Base-by-base conservation (phyloP, 23 red algal genomes). In the Gracilaria gracilis region DNA sequence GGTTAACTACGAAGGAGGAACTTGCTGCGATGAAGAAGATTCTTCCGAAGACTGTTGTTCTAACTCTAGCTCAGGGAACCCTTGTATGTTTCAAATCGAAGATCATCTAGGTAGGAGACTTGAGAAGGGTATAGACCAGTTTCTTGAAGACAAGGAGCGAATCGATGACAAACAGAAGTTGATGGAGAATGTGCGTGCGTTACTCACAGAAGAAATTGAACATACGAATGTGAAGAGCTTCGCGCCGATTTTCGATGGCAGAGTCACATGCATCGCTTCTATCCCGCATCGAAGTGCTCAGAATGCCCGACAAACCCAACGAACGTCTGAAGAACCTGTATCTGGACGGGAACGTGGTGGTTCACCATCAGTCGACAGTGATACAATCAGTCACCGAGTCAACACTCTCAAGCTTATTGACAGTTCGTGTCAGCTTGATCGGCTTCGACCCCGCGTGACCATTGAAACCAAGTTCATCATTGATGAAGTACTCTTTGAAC, bases 1-100 rank as follows among this genome's bases (percentile, higher is more conserved):
- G 28, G 57, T 77, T 14, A 47, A 61, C 44, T 32, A 31, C n/a
- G 29, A 61, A 20, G 79, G 70, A 21, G 87, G 87, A 27, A 37
- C 76, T 38, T 90, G 75, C 25, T 80, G 87, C 47, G 57, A 46
- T 77, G 74, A 90, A 65, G 81, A 69, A 71, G 31, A 35, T 16
- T 48, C 54, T 9, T 31, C 3, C n/a, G 65, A 33, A 21, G 25
- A 13, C 20, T 33, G 6, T 14, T 13, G 12, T 32, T 69, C 12
- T 28, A 27, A n/a, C 16, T 7, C 35, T 20, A 51, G 23, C 36
- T 71, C 59, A 50, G 24, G 59, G 71, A 67, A 66, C 23, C 58
- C 65, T 66, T 85, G 61, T 23, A 23, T 50, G 81, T 29, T 85
- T 70, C 81, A 67, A 61, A 69, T 82, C 36, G 81, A 85, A 46